Conservation (phyloP, 2,329 filamentous ascomycete species). For the Fusarium nurragi region DNA sequence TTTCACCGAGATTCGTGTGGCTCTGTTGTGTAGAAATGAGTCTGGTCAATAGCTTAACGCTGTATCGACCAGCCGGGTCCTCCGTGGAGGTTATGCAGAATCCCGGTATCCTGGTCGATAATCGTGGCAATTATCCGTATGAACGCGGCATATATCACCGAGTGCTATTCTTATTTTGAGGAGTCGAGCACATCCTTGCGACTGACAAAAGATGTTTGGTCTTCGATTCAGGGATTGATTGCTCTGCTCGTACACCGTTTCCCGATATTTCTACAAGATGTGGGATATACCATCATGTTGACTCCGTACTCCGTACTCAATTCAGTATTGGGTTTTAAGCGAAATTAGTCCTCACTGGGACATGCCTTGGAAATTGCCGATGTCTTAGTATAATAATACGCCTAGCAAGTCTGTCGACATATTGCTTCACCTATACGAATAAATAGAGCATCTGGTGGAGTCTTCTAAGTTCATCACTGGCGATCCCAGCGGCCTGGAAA, state of each 20-base stretch:
- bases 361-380: constrained; percentile 1
- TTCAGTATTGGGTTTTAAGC: not conserved
- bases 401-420: no score
- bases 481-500: not conserved
- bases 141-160: not conserved
- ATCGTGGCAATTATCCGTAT: constrained; percentile 4
- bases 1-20: not conserved
- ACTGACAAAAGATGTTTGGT: not conserved
- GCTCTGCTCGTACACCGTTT: not conserved
- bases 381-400: no score
- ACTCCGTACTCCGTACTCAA: not conserved
- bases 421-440: no score
- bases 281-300: no score
- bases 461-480: no score
- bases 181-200: not conserved
- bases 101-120: constrained; percentile 12
- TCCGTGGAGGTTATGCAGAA: constrained; percentile 2
- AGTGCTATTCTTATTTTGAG: not conserved
- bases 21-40: not conserved
- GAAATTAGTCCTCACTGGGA: constrained; percentile 5
- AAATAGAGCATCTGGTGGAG: no score
- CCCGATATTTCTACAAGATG: not conserved
- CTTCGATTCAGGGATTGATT: not conserved
- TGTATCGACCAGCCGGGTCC: not conserved
- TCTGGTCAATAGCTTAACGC: constrained; percentile 8